phyloP scores from a whole-genome alignment of 2,329 filamentous ascomycete species.

The Trichophyton benhamiae region DNA sequence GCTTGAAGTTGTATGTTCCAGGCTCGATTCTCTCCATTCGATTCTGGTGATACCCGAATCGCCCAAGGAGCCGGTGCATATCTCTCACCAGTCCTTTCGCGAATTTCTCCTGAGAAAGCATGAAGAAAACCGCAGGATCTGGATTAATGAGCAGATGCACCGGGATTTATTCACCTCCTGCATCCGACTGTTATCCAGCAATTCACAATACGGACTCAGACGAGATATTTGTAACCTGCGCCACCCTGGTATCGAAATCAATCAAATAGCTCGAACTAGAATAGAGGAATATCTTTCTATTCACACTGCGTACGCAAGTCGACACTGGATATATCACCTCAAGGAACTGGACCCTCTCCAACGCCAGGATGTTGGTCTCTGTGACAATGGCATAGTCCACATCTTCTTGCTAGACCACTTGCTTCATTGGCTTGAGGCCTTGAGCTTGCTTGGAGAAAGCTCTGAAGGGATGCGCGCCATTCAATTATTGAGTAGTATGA shows the following conservation, averaged over 20 bases:
- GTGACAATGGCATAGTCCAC: neutral
- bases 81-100: conserved; percentile 23
- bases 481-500: neutral
- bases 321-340: conserved; percentile 1
- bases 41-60: conserved; percentile 14
- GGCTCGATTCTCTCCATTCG: conserved; percentile 15
- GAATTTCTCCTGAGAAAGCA: conserved; percentile 15
- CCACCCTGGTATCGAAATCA: conserved; percentile 7
- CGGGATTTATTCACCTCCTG: conserved; percentile 10
- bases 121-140: conserved; percentile 8
- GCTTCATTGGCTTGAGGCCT: conserved; percentile 10
- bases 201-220: conserved; percentile 7
- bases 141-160: conserved; percentile 14
- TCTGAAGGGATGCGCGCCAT: neutral
- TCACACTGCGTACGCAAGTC: conserved; percentile 1
- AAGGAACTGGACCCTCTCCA: neutral
- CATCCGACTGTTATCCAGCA: conserved; percentile 6
- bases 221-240: conserved; percentile 15
- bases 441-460: conserved; percentile 13
- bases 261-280: neutral
- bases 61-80: conserved; percentile 9
- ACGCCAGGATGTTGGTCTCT: neutral
- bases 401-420: conserved; percentile 4
- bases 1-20: conserved; percentile 6
- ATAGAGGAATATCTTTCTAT: neutral